Percentiles rank a stretch among this genome's conserved stretches.
Evolutionary conservation across 2,329 filamentous ascomycete species (phyloP).

Genomic region (Piedraia hortae): DNA sequence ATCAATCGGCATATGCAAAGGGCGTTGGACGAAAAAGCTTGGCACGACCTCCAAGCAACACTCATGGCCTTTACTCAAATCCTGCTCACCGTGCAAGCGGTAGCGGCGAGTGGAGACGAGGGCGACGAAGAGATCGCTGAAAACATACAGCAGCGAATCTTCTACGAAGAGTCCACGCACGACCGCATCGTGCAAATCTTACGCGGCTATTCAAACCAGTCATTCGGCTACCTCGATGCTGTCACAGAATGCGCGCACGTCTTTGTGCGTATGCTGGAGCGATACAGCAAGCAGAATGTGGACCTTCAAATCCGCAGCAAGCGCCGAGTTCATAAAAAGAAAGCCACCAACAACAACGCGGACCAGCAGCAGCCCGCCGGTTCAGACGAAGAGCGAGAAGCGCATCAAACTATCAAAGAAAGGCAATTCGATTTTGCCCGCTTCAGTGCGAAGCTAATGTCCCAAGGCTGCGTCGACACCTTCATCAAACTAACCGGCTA

Average conservation of each 20-base stretch:
- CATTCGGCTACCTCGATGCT: conserved; percentile 77
- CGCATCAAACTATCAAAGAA: conserved; percentile 45
- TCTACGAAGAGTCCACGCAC: conserved; percentile 89
- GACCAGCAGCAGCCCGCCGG: conserved; percentile 35
- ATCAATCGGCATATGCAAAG: conserved; percentile 60
- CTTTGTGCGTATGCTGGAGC: conserved; percentile 72
- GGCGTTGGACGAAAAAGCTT: conserved; percentile 56
- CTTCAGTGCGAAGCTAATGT: conserved; percentile 56
- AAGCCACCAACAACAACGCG: conserved; percentile 15
- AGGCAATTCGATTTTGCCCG: conserved; percentile 81
- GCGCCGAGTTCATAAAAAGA: conserved; percentile 43
- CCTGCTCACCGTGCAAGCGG: conserved; percentile 61
- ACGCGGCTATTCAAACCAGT: conserved; percentile 73
- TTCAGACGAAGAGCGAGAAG: conserved; percentile 36
- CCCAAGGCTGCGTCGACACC: conserved; percentile 65
- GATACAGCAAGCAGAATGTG: conserved; percentile 80
- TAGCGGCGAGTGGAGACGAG: conserved; percentile 57
- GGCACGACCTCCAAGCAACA: conserved; percentile 60
- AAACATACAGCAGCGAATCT: conserved; percentile 89
- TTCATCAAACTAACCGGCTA: conserved; percentile 57
- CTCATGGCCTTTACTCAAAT: conserved; percentile 94
- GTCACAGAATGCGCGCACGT: conserved; percentile 77
- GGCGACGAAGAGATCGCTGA: conserved; percentile 97
- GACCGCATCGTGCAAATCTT: conserved; percentile 61
- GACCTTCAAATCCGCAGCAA: conserved; percentile 80